Evolutionary conservation across 2,329 filamentous ascomycete species (phyloP).

Genomic region (Bipolaris zeicola): DNA sequence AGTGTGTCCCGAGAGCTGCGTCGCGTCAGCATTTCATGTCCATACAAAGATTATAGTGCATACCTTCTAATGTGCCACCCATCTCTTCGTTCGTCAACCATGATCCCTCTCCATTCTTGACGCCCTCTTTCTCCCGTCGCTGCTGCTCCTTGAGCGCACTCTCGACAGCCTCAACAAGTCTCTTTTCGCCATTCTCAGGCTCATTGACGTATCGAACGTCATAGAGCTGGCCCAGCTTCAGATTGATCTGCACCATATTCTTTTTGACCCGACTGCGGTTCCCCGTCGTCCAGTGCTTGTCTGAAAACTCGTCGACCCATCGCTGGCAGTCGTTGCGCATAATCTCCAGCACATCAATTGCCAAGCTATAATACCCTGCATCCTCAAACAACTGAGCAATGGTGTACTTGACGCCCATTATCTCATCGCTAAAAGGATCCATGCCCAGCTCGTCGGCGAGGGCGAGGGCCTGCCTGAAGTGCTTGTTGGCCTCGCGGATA

Average conservation of each 20-base stretch:
- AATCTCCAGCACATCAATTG: conserved; percentile 79
- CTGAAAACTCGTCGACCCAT: conserved; percentile 55
- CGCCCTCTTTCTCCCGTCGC: conserved; percentile 68
- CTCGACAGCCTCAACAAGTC: conserved; percentile 81
- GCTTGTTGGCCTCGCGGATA: conserved; percentile 76
- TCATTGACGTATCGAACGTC: conserved; percentile 76
- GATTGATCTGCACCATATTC: conserved; percentile 74
- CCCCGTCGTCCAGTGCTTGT: conserved; percentile 47
- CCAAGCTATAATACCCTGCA: conserved; percentile 69
- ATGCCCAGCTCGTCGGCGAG: conserved; percentile 74
- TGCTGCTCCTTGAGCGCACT: conserved; percentile 75
- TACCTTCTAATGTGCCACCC: conserved; percentile 74
- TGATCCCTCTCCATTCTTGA: conserved; percentile 71
- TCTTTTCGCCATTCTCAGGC: conserved; percentile 73
- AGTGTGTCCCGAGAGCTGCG: conserved; percentile 74
- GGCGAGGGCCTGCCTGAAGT: conserved; percentile 79
- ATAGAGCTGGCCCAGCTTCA: conserved; percentile 87
- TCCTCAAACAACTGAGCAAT: conserved; percentile 80
- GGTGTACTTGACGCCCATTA: conserved; percentile 86
- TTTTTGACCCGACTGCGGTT: conserved; percentile 70
- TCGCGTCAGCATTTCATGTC: conserved; percentile 29
- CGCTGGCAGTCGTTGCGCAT: conserved; percentile 69
- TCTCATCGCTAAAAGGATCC: conserved; percentile 89
- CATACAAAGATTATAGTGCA: conserved; percentile 13
- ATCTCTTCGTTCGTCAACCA: conserved; percentile 75